These are phyloP conservation scores for Ophiostoma novo-ulmi DNA, from an alignment of 2,329 filamentous ascomycete species.

Conservation along the genomic window DNA sequence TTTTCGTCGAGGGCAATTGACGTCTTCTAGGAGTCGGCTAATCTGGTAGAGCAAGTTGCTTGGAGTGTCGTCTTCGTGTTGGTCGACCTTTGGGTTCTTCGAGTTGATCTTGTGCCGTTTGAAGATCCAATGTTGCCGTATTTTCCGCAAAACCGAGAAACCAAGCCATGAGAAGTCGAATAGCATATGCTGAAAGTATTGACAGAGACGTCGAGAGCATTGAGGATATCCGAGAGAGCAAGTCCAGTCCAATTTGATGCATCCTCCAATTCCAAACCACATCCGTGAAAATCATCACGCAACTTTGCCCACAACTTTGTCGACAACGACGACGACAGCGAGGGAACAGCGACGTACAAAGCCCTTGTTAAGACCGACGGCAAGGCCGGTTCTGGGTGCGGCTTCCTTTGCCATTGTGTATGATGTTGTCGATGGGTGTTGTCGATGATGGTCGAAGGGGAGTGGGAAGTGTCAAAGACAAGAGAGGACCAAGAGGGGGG, in stretches of 20 bases:
- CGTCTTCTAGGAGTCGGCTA: neutral
- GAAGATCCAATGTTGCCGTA: neutral
- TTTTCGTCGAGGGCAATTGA: neutral
- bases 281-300: neutral
- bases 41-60: neutral
- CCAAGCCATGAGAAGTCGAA: neutral
- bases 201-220: neutral
- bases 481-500: conserved; percentile 14
- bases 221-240: neutral
- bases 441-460: conserved; percentile 29
- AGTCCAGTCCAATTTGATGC: conserved; percentile 7
- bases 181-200: neutral
- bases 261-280: conserved; percentile 4
- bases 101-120: neutral
- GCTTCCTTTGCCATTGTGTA: conserved; percentile 55
- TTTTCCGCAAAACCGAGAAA: neutral
- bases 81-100: neutral
- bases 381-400: conserved; percentile 53
- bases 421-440: conserved; percentile 29
- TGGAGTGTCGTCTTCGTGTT: neutral
- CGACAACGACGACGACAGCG: neutral
- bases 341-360: conserved; percentile 25
- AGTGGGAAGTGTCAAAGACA: conserved; percentile 20
- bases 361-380: conserved; percentile 56
- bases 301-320: neutral